phyloP scores from a whole-genome alignment of 257 asterid species.

The Nicotiana otophora region DNA sequence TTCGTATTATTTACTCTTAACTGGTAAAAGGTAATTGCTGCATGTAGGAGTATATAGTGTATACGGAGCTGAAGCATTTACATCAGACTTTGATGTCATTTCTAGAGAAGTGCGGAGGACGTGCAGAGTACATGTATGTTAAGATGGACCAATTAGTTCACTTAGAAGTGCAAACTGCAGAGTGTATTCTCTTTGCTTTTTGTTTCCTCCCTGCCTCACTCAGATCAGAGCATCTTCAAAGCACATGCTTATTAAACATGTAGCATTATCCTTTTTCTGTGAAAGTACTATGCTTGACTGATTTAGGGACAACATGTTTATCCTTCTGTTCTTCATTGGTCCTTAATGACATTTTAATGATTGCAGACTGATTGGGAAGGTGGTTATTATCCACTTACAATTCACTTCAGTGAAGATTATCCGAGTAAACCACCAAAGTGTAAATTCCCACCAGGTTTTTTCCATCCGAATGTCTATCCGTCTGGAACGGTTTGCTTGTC shows the following conservation, averaged over 20 bases:
- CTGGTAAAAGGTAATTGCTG: not conserved
- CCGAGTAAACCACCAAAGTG: conserved; percentile 55
- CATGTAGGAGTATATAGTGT: not conserved
- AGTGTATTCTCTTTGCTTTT: not conserved
- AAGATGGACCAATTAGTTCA: not conserved
- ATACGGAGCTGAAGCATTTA: not conserved
- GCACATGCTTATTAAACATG: not conserved
- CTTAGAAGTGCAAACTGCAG: not conserved
- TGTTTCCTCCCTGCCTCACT: not conserved
- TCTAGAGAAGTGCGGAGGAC: not conserved
- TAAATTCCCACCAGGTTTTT: conserved; percentile 37
- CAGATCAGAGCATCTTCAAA: not conserved
- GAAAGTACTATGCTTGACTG: not conserved
- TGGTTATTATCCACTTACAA: conserved; percentile 38
- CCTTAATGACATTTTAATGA: not conserved
- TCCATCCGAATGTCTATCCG: conserved; percentile 51
- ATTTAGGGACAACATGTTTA: not conserved
- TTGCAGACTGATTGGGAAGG: conserved; percentile 55
- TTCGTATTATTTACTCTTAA: not conserved
- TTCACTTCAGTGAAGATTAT: conserved; percentile 46
- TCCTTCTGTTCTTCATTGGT: not conserved
- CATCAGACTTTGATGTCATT: not conserved
- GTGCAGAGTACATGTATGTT: not conserved
- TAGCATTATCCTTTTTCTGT: not conserved
- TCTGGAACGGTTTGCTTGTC: conserved; percentile 54